Evolutionary conservation across 1,284 basidiomycete genomes (phyloP).

Genomic region (Flammula alnicola): DNA sequence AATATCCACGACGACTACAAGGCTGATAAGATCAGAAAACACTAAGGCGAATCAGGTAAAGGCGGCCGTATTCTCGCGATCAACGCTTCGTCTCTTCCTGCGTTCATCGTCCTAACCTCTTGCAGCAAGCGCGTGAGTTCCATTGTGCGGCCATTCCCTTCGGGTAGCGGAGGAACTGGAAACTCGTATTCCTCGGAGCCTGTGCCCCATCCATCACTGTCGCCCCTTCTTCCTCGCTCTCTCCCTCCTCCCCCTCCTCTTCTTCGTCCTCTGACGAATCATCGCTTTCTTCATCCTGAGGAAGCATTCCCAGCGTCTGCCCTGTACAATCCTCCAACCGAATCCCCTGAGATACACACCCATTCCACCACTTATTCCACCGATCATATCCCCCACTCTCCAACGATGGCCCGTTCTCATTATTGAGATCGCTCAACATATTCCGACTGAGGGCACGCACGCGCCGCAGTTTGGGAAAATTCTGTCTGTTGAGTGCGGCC

Average conservation of each 20-base stretch:
- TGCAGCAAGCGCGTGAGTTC: slow-evolving; percentile 36
- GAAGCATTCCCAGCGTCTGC: slow-evolving; percentile 58
- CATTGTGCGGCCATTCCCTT: slow-evolving; percentile 23
- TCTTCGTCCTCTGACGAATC: slow-evolving; percentile 29
- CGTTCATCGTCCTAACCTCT: slow-evolving; percentile 39
- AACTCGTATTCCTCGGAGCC: slow-evolving; percentile 21
- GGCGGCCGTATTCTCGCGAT: slow-evolving; percentile 26
- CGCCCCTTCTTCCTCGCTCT: slow-evolving; percentile 32
- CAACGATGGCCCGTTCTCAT: slow-evolving; percentile 46
- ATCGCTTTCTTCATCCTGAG: slow-evolving; percentile 42
- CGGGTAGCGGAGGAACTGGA: slow-evolving; percentile 24
- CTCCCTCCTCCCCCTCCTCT: slow-evolving; percentile 33
- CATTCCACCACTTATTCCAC: slow-evolving; percentile 74
- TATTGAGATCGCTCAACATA: slow-evolving; percentile 61
- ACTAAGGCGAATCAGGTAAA: slow-evolving; percentile 20
- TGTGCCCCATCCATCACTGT: slow-evolving; percentile 36
- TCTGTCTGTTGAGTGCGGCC: slow-evolving; percentile 51
- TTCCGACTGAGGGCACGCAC: slow-evolving; percentile 60
- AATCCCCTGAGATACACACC: slow-evolving; percentile 50
- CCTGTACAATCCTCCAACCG: slow-evolving; percentile 74
- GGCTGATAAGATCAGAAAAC: no score
- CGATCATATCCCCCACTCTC: slow-evolving; percentile 51
- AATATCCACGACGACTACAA: no score
- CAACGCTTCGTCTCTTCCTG: slow-evolving; percentile 31
- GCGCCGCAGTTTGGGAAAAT: slow-evolving; percentile 64